A percentile compares a stretch with the other conserved stretches of the same genome.
These are phyloP conservation scores for Arthrobotrys sinensis DNA, from an alignment of 2,329 filamentous ascomycete species.

Conservation along the genomic window DNA sequence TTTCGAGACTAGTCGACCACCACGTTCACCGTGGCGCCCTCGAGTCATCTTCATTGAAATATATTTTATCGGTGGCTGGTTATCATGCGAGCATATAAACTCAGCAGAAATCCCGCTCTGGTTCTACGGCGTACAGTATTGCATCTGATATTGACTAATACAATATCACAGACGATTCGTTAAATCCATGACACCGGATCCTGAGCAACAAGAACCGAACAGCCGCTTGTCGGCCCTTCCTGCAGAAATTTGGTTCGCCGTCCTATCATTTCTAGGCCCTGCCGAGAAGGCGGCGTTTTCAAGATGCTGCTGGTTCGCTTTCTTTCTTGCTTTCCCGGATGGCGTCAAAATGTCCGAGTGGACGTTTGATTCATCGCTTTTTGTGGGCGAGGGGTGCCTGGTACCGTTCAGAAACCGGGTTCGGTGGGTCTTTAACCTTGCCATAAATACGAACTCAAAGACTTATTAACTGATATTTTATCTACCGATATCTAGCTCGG, in stretches of 20 bases:
- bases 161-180: no score
- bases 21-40: no score
- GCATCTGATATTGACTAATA: no score
- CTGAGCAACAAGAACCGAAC: no score
- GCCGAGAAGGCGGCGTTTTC: not conserved
- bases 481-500: not conserved
- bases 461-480: not conserved
- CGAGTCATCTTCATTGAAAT: no score
- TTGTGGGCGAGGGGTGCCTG: not conserved
- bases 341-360: not conserved
- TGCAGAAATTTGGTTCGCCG: constrained; percentile 9
- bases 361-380: not conserved
- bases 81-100: no score
- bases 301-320: not conserved
- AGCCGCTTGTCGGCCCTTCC: not conserved
- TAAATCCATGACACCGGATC: no score
- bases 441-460: not conserved
- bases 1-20: no score
- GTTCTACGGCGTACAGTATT: no score
- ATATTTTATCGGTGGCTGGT: no score
- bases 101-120: no score
- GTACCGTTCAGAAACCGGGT: not conserved
- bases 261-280: not conserved
- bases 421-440: not conserved
- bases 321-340: constrained; percentile 13